These are phyloP conservation scores for Kwoniella pini DNA, from an alignment of 768 basidiomycete genomes.

Conservation along the genomic window DNA sequence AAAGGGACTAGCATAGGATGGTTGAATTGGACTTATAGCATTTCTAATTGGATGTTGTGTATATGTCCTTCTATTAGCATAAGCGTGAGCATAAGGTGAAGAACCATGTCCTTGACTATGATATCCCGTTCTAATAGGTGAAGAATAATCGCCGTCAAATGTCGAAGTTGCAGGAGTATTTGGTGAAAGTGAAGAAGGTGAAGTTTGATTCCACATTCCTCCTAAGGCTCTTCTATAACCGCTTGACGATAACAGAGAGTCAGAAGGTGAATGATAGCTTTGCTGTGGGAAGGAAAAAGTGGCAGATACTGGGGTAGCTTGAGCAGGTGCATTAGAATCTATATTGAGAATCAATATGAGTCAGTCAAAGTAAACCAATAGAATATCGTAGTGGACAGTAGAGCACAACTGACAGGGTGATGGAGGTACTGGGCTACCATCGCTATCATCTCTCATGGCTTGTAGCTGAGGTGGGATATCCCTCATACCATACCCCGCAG, in stretches of 20 bases:
- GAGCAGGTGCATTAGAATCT: constrained; percentile 17
- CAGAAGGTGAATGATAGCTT: constrained; percentile 1
- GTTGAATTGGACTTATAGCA: constrained; percentile 5
- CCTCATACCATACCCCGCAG: background rate
- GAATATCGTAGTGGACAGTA: too few relatives aligned
- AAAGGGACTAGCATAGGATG: constrained; percentile 4
- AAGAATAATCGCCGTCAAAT: constrained; percentile 2
- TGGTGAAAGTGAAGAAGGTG: constrained; percentile 1
- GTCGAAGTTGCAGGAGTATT: constrained; percentile 2
- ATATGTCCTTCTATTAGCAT: constrained; percentile 16
- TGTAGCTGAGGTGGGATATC: constrained; percentile 13
- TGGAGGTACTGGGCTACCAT: constrained; percentile 9
- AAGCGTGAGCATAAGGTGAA: constrained; percentile 24
- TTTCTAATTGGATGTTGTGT: constrained; percentile 4
- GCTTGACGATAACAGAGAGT: background rate
- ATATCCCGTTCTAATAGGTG: constrained; percentile 4
- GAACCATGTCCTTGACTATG: constrained; percentile 11
- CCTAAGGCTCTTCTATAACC: background rate
- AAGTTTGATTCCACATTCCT: constrained; percentile 3
- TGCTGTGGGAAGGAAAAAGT: constrained; percentile 7
- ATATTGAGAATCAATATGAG: background rate
- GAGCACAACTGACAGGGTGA: constrained; percentile 11
- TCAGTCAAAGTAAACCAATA: too few relatives aligned
- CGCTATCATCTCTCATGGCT: constrained; percentile 22
- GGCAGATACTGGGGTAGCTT: constrained; percentile 17